Percentiles rank a stretch among this genome's conserved stretches.
These are phyloP conservation scores for Pseudozyma sp. DNA, from an alignment of 1,284 basidiomycete species.

Conservation along the genomic window DNA sequence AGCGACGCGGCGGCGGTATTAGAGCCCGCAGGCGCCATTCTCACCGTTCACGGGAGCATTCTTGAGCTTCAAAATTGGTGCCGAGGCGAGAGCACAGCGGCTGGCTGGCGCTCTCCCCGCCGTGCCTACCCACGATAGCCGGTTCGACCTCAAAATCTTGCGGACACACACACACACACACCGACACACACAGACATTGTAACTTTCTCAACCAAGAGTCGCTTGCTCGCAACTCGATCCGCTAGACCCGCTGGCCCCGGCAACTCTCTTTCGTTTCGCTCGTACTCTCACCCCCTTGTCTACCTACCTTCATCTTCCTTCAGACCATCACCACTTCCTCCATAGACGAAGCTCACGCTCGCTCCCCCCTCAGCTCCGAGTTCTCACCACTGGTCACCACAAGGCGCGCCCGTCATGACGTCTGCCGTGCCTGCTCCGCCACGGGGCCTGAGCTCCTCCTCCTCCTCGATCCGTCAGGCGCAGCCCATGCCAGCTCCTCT, in stretches of 20 bases:
- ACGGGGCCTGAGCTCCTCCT: slow-evolving; percentile 16
- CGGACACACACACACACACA: neutral
- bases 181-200: neutral
- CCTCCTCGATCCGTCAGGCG: slow-evolving; percentile 26
- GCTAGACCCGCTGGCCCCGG: neutral
- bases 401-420: slow-evolving; percentile 13
- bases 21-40: neutral
- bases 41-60: neutral
- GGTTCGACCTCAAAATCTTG: slow-evolving; percentile 1
- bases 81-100: neutral
- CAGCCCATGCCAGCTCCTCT: slow-evolving; percentile 50
- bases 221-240: neutral
- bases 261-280: too few species aligned
- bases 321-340: neutral
- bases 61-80: too few species aligned
- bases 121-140: neutral
- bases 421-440: slow-evolving; percentile 34
- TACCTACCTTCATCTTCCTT: neutral
- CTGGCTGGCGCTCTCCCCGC: neutral
- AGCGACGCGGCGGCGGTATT: neutral
- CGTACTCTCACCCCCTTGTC: neutral
- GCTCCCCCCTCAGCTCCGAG: neutral
- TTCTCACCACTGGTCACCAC: neutral
- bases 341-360: too few species aligned
- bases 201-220: too few species aligned